phyloP scores from a whole-genome alignment of 2,329 filamentous ascomycete species.

The Dactylellina drechsleri region DNA sequence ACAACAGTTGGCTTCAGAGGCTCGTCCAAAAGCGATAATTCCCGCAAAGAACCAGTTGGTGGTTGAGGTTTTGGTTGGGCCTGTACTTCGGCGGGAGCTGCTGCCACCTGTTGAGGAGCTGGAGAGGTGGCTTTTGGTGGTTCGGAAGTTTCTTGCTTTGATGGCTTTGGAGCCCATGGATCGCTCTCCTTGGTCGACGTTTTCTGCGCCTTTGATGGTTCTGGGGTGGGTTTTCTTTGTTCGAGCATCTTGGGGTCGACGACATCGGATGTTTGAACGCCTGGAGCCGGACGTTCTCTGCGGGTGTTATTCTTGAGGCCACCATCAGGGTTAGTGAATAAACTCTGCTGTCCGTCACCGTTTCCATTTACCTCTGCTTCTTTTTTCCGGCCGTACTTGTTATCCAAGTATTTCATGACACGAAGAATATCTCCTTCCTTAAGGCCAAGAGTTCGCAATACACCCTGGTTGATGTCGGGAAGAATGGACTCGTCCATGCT shows the following conservation, averaged over 20 bases:
- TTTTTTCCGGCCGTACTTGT: slow-evolving; percentile 77
- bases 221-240: slow-evolving; percentile 67
- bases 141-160: slow-evolving; percentile 68
- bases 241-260: slow-evolving; percentile 89
- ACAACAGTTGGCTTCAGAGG: slow-evolving; percentile 69
- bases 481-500: slow-evolving; percentile 96
- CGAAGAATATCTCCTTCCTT: slow-evolving; percentile 97
- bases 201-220: slow-evolving; percentile 65
- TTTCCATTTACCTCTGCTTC: slow-evolving; percentile 70
- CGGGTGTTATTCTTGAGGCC: slow-evolving; percentile 91
- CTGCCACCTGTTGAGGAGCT: slow-evolving; percentile 59
- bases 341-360: slow-evolving; percentile 66
- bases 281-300: slow-evolving; percentile 86
- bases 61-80: slow-evolving; percentile 64
- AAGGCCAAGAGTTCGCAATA: slow-evolving; percentile 87
- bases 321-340: slow-evolving; percentile 95
- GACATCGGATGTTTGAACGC: slow-evolving; percentile 84
- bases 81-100: slow-evolving; percentile 60
- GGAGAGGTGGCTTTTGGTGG: slow-evolving; percentile 61
- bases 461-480: slow-evolving; percentile 84
- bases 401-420: slow-evolving; percentile 88
- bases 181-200: slow-evolving; percentile 85
- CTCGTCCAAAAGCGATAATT: slow-evolving; percentile 72
- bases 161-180: slow-evolving; percentile 94
- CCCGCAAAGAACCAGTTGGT: slow-evolving; percentile 76